Evolutionary conservation across 129 eudicot species (phyloP).

Genomic region (Solidago caesia): DNA sequence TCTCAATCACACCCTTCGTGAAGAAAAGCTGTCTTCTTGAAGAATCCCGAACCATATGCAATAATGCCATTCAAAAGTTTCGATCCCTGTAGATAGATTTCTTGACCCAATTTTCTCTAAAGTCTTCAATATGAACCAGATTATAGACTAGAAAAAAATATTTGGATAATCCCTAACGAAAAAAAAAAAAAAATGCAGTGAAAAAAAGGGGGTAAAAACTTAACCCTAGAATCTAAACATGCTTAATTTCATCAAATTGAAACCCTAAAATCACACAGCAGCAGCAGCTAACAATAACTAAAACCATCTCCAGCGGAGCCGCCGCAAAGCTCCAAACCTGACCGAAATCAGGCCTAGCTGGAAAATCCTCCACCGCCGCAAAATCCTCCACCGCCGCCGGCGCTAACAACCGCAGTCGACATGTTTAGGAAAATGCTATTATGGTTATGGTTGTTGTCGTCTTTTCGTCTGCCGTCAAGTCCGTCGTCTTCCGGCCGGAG

Average conservation of each 20-base stretch:
- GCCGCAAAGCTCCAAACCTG: slow-evolving; percentile 92
- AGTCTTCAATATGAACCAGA: slow-evolving; percentile 23
- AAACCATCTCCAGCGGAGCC: slow-evolving; percentile 62
- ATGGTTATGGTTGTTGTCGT: slow-evolving; percentile 8
- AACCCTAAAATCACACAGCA: slow-evolving; percentile 31
- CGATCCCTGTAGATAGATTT: slow-evolving; percentile 1
- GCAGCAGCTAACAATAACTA: slow-evolving; percentile 30
- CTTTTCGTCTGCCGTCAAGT: slow-evolving; percentile 39
- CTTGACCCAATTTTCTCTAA: slow-evolving; percentile 19
- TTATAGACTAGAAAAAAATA: slow-evolving; percentile 12
- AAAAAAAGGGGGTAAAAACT: background rate
- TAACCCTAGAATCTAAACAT: slow-evolving; percentile 35
- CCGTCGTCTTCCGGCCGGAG: slow-evolving; percentile 58
- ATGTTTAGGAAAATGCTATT: background rate
- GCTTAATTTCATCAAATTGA: slow-evolving; percentile 34
- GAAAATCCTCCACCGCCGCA: slow-evolving; percentile 78
- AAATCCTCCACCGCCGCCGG: slow-evolving; percentile 55
- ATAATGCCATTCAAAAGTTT: slow-evolving; percentile 7
- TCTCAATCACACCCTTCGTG: slow-evolving; percentile 15
- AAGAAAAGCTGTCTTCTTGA: background rate
- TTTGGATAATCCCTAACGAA: background rate
- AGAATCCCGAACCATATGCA: background rate
- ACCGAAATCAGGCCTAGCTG: slow-evolving; percentile 71
- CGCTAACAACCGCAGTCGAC: slow-evolving; percentile 35
- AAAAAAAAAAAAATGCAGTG: no score